Percentiles rank a stretch among this genome's conserved stretches.
These are phyloP conservation scores for Diaporthe vexans DNA, from an alignment of 2,329 filamentous ascomycete species.

Conservation along the genomic window DNA sequence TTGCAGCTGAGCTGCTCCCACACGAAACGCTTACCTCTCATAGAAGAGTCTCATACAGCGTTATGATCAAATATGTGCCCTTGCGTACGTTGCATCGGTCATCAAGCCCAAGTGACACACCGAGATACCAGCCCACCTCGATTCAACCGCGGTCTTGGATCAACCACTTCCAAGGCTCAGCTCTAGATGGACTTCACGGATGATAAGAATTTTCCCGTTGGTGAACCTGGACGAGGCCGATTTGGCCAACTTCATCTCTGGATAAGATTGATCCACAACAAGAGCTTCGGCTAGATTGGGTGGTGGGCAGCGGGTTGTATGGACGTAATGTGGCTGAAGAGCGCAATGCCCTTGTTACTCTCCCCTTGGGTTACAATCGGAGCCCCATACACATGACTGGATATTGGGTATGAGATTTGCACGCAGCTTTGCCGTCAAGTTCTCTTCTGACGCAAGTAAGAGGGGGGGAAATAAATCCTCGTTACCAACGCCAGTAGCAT, in stretches of 20 bases:
- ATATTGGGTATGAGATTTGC: too few species aligned
- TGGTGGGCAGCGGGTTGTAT: too few species aligned
- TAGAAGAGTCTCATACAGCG: not conserved
- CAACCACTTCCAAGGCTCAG: too few species aligned
- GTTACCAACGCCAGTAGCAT: too few species aligned
- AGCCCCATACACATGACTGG: too few species aligned
- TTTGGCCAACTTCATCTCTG: not conserved
- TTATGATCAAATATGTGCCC: not conserved
- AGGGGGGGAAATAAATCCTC: rapidly evolving
- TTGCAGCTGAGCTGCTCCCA: slow-evolving; percentile 5
- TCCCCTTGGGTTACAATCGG: not conserved
- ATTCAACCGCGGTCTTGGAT: not conserved
- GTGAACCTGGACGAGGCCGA: too few species aligned
- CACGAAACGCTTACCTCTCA: not conserved
- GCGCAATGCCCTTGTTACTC: not conserved
- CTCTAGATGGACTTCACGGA: not conserved
- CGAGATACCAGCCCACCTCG: slow-evolving; percentile 10
- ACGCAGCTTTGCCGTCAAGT: not conserved
- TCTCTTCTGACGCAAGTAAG: too few species aligned
- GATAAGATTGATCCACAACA: too few species aligned
- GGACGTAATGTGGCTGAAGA: not conserved
- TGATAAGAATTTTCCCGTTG: not conserved
- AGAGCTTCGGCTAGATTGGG: too few species aligned
- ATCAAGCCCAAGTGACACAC: not conserved
- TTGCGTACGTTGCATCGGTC: not conserved